Base-by-base conservation (phyloP, 208 protist genomes). In the Leishmania lainsoni region DNA sequence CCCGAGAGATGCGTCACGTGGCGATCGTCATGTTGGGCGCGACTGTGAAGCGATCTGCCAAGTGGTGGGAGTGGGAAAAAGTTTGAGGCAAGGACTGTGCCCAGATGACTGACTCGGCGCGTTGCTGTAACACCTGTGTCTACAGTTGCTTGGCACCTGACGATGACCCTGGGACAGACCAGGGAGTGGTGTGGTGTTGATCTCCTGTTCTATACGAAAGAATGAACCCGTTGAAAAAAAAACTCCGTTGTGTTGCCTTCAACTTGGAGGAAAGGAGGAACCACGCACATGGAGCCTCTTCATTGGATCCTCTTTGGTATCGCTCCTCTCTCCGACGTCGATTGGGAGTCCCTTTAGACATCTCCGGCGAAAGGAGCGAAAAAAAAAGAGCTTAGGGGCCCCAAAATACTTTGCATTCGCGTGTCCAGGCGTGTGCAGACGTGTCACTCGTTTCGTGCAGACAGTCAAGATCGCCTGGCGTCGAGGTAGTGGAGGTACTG, bases 341-440 rank as follows among this genome's bases (percentile, higher is more conserved):
- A 22, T 8, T 22, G 29, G 29, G n/a, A 66, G 61, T 66, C 17
- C 35, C 61, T 66, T 66, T 66, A 29, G 56, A 61, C 22, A 5
- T 61, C 61, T 66, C 22, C 51, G 35, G 58, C 16, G 74, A 12
- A 22, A 58, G 29, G 49, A 75, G n/a, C 35, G 42, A 73, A 39
- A 54, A 26, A 54, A 39, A 45, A n/a, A 29, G 39, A 70, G 35
- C 20, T 52, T 76, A 86, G n/a, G 48, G 16, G 74, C 65, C 81
- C 72, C 81, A 69, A 75, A 83, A 86, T 20, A 91, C 58, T 52
- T 86, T 69, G 45, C 88, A 89, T 35, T 86, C 83, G 35, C 51
- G 80, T 20, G 86, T 87, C 83, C 88, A 91, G 35, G 70, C 32
- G 73, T 75, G 79, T 59, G 61, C 51, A 49, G 71, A 74, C 20